phyloP scores from a whole-genome alignment of 2,329 filamentous ascomycete species.

The Pseudocercospora vitis region DNA sequence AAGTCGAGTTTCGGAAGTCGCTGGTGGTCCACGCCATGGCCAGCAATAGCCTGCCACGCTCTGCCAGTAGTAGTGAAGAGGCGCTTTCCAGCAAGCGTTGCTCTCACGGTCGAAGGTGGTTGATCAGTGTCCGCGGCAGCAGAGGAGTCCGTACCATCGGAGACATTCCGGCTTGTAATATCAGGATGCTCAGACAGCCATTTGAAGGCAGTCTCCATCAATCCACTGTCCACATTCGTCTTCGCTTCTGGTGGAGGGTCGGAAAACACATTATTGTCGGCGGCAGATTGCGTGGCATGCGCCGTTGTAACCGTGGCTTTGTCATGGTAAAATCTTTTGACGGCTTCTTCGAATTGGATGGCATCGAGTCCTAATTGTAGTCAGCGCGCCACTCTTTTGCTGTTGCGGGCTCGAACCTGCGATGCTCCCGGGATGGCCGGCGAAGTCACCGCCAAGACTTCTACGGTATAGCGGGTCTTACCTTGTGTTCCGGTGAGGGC shows the following conservation, averaged over 20 bases:
- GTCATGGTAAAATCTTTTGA: constrained; percentile 42
- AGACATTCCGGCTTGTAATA: constrained; percentile 46
- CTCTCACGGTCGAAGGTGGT: constrained; percentile 34
- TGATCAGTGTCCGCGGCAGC: constrained; percentile 42
- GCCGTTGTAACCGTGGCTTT: constrained; percentile 12
- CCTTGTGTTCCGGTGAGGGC: constrained; percentile 60
- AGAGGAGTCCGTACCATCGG: constrained; percentile 42
- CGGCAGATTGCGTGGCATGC: neutral
- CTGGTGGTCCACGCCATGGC: constrained; percentile 58
- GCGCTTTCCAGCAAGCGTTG: constrained; percentile 31
- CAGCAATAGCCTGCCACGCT: constrained; percentile 61
- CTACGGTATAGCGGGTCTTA: constrained; percentile 40
- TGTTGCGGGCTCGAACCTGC: constrained; percentile 9
- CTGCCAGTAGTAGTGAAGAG: constrained; percentile 56
- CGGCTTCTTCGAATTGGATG: constrained; percentile 42
- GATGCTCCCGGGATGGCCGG: neutral
- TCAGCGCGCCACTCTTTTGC: neutral
- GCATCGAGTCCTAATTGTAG: constrained; percentile 41
- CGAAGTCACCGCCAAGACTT: neutral
- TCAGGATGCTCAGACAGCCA: constrained; percentile 59
- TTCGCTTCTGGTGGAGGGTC: constrained; percentile 25
- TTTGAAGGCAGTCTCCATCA: constrained; percentile 57
- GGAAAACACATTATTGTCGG: constrained; percentile 32
- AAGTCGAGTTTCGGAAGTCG: constrained; percentile 58
- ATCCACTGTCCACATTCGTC: constrained; percentile 47